These are phyloP conservation scores for Monosporascus sp. DNA, from an alignment of 2,329 filamentous ascomycete genomes.

Conservation along the genomic window DNA sequence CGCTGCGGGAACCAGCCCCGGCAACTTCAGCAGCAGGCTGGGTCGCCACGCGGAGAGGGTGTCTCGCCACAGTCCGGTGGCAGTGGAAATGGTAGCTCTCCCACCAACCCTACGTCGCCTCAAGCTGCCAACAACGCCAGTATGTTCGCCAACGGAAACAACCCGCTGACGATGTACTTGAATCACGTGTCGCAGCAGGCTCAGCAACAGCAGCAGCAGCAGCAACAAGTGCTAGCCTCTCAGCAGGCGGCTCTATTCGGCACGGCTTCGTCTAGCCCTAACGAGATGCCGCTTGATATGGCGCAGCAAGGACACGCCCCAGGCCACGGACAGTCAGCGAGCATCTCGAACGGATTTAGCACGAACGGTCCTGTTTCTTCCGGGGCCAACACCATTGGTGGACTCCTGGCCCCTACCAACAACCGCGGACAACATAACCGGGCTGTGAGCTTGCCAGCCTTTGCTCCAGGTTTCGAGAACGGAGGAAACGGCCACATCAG, in stretches of 20 bases:
- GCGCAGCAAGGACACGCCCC: slow-evolving; percentile 55
- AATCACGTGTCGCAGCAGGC: slow-evolving; percentile 72
- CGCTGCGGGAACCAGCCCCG: slow-evolving; percentile 93
- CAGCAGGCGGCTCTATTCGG: slow-evolving; percentile 81
- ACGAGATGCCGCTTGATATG: slow-evolving; percentile 52
- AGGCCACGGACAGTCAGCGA: slow-evolving; percentile 60
- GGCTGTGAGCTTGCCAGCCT: slow-evolving; percentile 79
- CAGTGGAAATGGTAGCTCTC: slow-evolving; percentile 53
- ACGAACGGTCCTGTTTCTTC: slow-evolving; percentile 41
- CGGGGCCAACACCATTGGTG: slow-evolving; percentile 65
- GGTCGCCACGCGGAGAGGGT: slow-evolving; percentile 62
- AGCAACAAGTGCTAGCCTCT: slow-evolving; percentile 63
- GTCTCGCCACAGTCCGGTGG: slow-evolving; percentile 55
- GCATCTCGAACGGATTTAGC: slow-evolving; percentile 59
- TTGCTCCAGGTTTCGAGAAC: slow-evolving; percentile 59
- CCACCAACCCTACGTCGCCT: slow-evolving; percentile 48
- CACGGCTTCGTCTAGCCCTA: slow-evolving; percentile 57
- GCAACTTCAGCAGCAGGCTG: slow-evolving; percentile 65
- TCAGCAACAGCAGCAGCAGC: slow-evolving; percentile 69
- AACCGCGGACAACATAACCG: slow-evolving; percentile 62
- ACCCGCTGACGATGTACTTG: slow-evolving; percentile 89
- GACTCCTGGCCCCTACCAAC: slow-evolving; percentile 68
- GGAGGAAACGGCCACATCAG: slow-evolving; percentile 47
- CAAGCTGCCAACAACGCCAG: slow-evolving; percentile 50
- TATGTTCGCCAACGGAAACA: slow-evolving; percentile 76